These are phyloP conservation scores for Wickerhamomyces xylosicus DNA, from an alignment of 805 yeast genomes.

Conservation along the genomic window DNA sequence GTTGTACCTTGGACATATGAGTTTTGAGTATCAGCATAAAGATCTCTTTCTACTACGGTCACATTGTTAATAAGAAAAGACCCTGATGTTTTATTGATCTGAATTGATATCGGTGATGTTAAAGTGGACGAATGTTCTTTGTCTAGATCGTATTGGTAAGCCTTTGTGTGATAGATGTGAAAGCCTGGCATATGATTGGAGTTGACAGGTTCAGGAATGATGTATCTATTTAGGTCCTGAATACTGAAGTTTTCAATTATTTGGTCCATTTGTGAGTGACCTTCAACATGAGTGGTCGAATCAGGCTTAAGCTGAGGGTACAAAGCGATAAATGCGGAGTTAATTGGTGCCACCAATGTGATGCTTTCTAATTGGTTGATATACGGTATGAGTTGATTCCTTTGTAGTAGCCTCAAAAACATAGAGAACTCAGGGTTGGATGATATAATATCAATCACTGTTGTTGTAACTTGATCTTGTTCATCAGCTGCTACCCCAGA, in stretches of 20 bases:
- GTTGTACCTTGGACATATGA: constrained; percentile 62
- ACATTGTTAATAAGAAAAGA: constrained; percentile 28
- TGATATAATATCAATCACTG: constrained; percentile 64
- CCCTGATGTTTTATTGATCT: constrained; percentile 5
- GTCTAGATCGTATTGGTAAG: constrained; percentile 1
- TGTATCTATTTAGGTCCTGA: constrained; percentile 8
- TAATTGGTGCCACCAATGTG: constrained; percentile 74
- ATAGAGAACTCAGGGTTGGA: constrained; percentile 56
- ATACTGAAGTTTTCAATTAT: constrained; percentile 3
- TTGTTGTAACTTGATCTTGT: constrained; percentile 15
- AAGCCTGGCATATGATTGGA: constrained; percentile 7
- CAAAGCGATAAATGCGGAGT: constrained; percentile 51
- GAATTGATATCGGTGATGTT: constrained; percentile 22
- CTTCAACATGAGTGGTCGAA: neutral
- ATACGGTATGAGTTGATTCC: constrained; percentile 49
- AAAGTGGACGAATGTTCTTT: constrained; percentile 5
- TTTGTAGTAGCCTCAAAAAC: constrained; percentile 51
- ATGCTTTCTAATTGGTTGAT: constrained; percentile 50
- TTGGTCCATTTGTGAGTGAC: too few species aligned
- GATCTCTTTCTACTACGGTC: constrained; percentile 45
- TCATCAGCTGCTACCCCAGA: neutral
- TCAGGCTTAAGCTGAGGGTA: neutral
- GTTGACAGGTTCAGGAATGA: constrained; percentile 7
- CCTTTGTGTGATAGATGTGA: constrained; percentile 8
- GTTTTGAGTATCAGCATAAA: constrained; percentile 49